phyloP scores from a whole-genome alignment of 768 basidiomycete genomes.

The Tulasnella sp. region DNA sequence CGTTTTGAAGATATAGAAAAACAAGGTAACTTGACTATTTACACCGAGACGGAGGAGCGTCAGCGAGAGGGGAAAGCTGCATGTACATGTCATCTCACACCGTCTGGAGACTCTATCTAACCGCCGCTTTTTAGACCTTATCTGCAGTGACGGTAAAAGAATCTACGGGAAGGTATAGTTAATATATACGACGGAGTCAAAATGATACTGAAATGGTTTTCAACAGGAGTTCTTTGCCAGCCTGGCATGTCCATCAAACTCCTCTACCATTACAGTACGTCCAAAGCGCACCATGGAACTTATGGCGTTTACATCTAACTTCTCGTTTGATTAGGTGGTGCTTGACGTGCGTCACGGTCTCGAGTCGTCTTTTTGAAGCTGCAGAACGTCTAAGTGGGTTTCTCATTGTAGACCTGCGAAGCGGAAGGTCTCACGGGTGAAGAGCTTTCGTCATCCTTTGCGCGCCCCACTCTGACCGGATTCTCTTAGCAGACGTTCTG shows the following conservation, averaged over 20 bases:
- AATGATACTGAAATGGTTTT: too few species aligned
- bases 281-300: neutral
- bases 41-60: neutral
- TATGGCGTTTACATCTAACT: neutral
- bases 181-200: neutral
- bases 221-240: too few species aligned
- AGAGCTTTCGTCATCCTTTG: neutral
- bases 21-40: neutral
- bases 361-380: neutral
- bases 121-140: neutral
- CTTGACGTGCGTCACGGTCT: neutral
- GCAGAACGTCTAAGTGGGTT: neutral
- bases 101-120: neutral
- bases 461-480: neutral
- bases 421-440: neutral
- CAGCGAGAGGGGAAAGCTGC: neutral
- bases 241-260: too few species aligned
- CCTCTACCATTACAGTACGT: neutral
- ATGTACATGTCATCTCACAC: neutral
- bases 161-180: neutral
- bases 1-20: neutral
- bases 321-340: neutral
- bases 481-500: neutral
- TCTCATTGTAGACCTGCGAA: neutral
- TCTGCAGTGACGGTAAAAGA: neutral